Evolutionary conservation across 2,329 filamentous ascomycete species (phyloP).

Genomic region (Verticillium zaregamsianum): DNA sequence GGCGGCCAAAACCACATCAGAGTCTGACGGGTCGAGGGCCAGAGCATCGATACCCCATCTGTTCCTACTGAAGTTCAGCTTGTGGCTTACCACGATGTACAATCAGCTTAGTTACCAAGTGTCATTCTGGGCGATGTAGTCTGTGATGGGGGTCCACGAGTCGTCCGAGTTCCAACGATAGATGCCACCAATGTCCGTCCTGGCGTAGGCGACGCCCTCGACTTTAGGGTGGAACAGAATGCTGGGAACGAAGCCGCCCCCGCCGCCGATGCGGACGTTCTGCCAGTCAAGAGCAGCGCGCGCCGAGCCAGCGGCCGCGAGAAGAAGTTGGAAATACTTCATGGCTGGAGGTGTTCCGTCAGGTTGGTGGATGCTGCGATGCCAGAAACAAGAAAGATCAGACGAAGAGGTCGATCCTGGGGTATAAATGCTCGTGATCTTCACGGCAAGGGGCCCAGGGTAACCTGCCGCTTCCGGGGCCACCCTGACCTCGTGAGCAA

Average conservation of each 20-base stretch:
- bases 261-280: conserved; percentile 49
- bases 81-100: too few species aligned
- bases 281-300: conserved; percentile 36
- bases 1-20: conserved; percentile 48
- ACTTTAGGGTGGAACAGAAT: conserved; percentile 51
- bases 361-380: not conserved
- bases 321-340: conserved; percentile 7
- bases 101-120: conserved; percentile 33
- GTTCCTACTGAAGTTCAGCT: conserved; percentile 29
- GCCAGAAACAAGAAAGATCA: not conserved
- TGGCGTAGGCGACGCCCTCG: conserved; percentile 49
- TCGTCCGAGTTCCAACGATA: conserved; percentile 53
- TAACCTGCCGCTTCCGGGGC: not conserved
- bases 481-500: not conserved
- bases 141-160: conserved; percentile 49
- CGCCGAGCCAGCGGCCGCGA: conserved; percentile 15
- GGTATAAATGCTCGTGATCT: not conserved
- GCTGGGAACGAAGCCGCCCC: conserved; percentile 53
- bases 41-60: conserved; percentile 55
- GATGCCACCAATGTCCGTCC: conserved; percentile 54
- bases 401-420: not conserved
- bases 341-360: conserved; percentile 1
- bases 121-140: conserved; percentile 36
- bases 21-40: conserved; percentile 50
- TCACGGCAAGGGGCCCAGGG: not conserved